These are phyloP conservation scores for Cucurbitaria berberidis DNA, from an alignment of 2,329 filamentous ascomycete species.

Conservation along the genomic window DNA sequence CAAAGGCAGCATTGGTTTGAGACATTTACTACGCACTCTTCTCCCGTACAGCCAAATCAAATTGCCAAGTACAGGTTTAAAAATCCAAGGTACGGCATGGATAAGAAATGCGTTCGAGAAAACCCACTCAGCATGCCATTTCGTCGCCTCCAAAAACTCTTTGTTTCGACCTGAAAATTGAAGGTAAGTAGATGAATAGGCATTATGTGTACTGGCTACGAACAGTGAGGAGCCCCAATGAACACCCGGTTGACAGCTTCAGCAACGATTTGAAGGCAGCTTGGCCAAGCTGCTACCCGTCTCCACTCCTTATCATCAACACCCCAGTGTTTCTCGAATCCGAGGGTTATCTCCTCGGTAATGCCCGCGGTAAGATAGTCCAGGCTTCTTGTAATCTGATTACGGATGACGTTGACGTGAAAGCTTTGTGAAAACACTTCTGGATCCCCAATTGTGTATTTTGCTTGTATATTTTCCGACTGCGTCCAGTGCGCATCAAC, in stretches of 20 bases:
- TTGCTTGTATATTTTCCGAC: conserved; percentile 21
- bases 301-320: conserved; percentile 16
- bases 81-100: conserved; percentile 15
- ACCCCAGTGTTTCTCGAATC: conserved; percentile 19
- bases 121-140: conserved; percentile 21
- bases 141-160: conserved; percentile 14
- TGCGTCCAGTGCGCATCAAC: conserved; percentile 21
- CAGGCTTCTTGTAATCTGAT: conserved; percentile 22
- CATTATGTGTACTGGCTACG: too few relatives aligned
- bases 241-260: conserved; percentile 23
- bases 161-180: conserved; percentile 21
- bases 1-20: conserved; percentile 19
- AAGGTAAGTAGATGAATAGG: too few relatives aligned
- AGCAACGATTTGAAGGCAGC: conserved; percentile 17
- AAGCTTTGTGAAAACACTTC: conserved; percentile 19
- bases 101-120: conserved; percentile 21
- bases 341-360: conserved; percentile 17
- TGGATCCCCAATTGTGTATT: conserved; percentile 22
- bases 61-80: conserved; percentile 17
- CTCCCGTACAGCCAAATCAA: conserved; percentile 15
- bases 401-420: conserved; percentile 23
- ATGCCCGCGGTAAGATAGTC: conserved; percentile 20
- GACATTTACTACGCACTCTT: conserved; percentile 13
- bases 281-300: conserved; percentile 20
- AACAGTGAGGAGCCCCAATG: conserved; percentile 21